phyloP scores from a whole-genome alignment of 1,284 basidiomycete genomes.

The Ustilago crameri region DNA sequence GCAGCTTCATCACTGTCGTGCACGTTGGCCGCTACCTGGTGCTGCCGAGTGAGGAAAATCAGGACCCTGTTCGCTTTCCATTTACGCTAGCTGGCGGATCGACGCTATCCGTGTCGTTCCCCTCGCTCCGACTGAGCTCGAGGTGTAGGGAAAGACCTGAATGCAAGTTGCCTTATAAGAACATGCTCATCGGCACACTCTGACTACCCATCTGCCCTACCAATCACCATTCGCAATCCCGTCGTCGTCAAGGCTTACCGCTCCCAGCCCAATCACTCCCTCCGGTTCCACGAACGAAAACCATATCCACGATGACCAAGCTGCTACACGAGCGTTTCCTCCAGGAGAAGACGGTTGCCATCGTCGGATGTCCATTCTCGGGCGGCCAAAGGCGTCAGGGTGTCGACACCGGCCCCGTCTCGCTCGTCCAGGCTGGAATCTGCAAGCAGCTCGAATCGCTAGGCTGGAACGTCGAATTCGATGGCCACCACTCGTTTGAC shows the following conservation, averaged over 20 bases:
- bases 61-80: conserved; percentile 1
- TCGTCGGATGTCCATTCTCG: conserved; percentile 65
- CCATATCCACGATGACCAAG: conserved; percentile 27
- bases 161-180: conserved; percentile 4
- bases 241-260: background rate
- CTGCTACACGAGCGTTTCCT: conserved; percentile 48
- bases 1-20: too few species aligned
- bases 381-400: conserved; percentile 64
- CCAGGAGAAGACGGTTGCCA: conserved; percentile 53
- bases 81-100: conserved; percentile 9
- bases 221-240: background rate
- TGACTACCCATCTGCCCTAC: background rate
- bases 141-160: background rate
- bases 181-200: background rate
- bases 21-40: conserved; percentile 1
- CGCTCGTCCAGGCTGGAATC: conserved; percentile 60
- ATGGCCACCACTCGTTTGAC: conserved; percentile 88
- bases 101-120: conserved; percentile 8
- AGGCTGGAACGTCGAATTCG: conserved; percentile 88
- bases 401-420: conserved; percentile 64
- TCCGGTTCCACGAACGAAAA: background rate
- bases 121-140: background rate
- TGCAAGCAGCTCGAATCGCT: conserved; percentile 71
- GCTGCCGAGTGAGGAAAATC: background rate
- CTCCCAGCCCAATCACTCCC: background rate